Evolutionary conservation across 768 basidiomycete species (phyloP).

Genomic region (Boletus huronensis): DNA sequence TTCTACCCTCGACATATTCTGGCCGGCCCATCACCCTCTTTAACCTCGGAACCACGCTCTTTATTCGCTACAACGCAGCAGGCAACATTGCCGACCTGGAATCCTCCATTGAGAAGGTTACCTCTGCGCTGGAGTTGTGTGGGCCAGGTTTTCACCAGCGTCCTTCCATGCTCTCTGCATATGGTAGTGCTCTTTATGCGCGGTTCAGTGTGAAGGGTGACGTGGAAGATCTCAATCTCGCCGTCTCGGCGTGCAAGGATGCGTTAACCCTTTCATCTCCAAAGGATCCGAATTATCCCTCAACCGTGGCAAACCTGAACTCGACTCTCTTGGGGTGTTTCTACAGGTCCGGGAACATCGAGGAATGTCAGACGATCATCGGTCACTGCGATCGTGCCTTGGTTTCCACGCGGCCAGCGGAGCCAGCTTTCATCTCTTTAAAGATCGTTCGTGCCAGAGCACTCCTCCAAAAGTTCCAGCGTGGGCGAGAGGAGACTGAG

Average conservation of each 20-base stretch:
- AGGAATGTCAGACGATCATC: constrained; percentile 19
- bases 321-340: constrained; percentile 9
- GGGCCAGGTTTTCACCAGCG: constrained; percentile 2
- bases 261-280: constrained; percentile 11
- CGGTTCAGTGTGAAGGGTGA: constrained; percentile 18
- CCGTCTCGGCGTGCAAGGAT: constrained; percentile 15
- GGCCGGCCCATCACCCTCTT: constrained; percentile 12
- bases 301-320: not conserved
- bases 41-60: constrained; percentile 7
- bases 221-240: constrained; percentile 11
- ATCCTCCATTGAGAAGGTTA: constrained; percentile 13
- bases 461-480: constrained; percentile 9
- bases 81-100: constrained; percentile 15
- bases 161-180: constrained; percentile 8
- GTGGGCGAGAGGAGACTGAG: constrained; percentile 5
- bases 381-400: constrained; percentile 21
- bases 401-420: not conserved
- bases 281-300: not conserved
- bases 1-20: constrained; percentile 7
- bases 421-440: not conserved
- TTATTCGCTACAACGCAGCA: constrained; percentile 7
- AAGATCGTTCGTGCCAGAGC: constrained; percentile 15
- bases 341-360: constrained; percentile 2
- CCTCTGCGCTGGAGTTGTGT: constrained; percentile 14
- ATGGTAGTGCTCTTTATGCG: constrained; percentile 9